These are phyloP conservation scores for Yamadazyma jaroonii DNA, from an alignment of 1,139 yeast species.

Conservation along the genomic window DNA sequence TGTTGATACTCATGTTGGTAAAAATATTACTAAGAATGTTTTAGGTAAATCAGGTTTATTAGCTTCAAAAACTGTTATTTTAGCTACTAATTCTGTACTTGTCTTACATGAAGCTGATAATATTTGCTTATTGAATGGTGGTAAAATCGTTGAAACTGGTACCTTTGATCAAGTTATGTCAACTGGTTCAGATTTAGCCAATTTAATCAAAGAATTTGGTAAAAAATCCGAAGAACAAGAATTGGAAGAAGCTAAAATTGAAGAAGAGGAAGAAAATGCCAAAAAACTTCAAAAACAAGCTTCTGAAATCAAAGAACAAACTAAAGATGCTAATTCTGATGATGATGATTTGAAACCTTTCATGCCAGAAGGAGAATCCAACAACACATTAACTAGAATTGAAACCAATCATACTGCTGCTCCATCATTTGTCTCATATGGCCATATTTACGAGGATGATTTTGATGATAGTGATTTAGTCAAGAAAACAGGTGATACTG, in stretches of 20 bases:
- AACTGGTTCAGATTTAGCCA: slow-evolving; percentile 20
- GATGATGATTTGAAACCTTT: slow-evolving; percentile 9
- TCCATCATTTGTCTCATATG: slow-evolving; percentile 23
- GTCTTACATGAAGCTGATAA: slow-evolving; percentile 32
- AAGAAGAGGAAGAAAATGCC: slow-evolving; percentile 7
- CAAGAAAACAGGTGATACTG: slow-evolving; percentile 25
- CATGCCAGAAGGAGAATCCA: slow-evolving; percentile 8
- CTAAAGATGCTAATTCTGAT: slow-evolving; percentile 1
- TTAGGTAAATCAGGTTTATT: slow-evolving; percentile 28
- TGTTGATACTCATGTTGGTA: slow-evolving; percentile 41
- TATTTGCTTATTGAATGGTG: slow-evolving; percentile 26
- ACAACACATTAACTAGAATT: slow-evolving; percentile 7
- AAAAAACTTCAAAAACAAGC: slow-evolving; percentile 3
- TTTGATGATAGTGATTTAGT: slow-evolving; percentile 14
- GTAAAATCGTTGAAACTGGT: slow-evolving; percentile 33
- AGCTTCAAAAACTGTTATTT: slow-evolving; percentile 29
- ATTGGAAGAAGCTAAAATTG: slow-evolving; percentile 11
- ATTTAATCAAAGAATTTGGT: slow-evolving; percentile 25
- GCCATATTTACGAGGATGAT: slow-evolving; percentile 19
- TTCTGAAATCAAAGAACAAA: not conserved
- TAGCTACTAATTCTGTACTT: slow-evolving; percentile 38
- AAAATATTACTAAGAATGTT: slow-evolving; percentile 30
- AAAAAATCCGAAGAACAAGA: slow-evolving; percentile 15
- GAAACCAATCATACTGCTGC: slow-evolving; percentile 14
- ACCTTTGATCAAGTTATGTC: slow-evolving; percentile 23